phyloP scores from a whole-genome alignment of 495 filamentous ascomycete species.

The Acidiella bohemica region DNA sequence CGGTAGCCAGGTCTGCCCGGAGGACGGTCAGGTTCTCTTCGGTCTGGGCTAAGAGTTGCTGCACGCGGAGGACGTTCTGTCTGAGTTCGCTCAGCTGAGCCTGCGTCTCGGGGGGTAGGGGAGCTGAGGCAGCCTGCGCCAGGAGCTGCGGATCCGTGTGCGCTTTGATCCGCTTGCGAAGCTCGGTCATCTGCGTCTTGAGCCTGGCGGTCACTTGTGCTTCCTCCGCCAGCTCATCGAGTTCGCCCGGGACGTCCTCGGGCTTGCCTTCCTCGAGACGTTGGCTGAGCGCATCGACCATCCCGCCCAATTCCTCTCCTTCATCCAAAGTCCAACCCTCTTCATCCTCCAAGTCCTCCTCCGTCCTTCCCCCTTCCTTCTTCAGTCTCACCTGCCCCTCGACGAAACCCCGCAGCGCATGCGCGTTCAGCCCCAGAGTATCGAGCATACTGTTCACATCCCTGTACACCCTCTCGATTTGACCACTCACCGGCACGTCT shows the following conservation, averaged over 20 bases:
- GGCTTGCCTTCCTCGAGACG: slow-evolving; percentile 54
- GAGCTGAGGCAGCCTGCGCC: slow-evolving; percentile 46
- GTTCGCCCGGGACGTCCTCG: slow-evolving; percentile 47
- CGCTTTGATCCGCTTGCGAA: slow-evolving; percentile 54
- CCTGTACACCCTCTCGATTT: slow-evolving; percentile 75
- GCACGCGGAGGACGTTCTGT: slow-evolving; percentile 50
- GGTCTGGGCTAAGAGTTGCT: slow-evolving; percentile 58
- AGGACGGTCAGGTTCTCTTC: slow-evolving; percentile 73
- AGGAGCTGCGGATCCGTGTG: slow-evolving; percentile 47
- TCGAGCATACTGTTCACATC: slow-evolving; percentile 97
- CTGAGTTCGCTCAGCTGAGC: slow-evolving; percentile 72
- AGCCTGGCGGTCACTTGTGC: slow-evolving; percentile 53
- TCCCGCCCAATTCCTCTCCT: slow-evolving; percentile 44
- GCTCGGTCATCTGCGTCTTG: slow-evolving; percentile 54
- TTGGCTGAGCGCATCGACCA: slow-evolving; percentile 41
- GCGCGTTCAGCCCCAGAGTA: slow-evolving; percentile 74
- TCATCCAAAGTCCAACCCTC: slow-evolving; percentile 62
- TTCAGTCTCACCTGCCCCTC: slow-evolving; percentile 44
- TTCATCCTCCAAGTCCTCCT: slow-evolving; percentile 43
- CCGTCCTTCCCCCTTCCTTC: slow-evolving; percentile 33
- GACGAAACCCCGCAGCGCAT: slow-evolving; percentile 58
- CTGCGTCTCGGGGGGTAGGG: slow-evolving; percentile 70
- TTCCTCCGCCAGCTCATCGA: slow-evolving; percentile 46
- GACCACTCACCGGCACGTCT: slow-evolving; percentile 48
- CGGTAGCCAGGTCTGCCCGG: slow-evolving; percentile 58